phyloP scores from a whole-genome alignment of 305 asterid genomes.

The Euphrasia arctica region DNA sequence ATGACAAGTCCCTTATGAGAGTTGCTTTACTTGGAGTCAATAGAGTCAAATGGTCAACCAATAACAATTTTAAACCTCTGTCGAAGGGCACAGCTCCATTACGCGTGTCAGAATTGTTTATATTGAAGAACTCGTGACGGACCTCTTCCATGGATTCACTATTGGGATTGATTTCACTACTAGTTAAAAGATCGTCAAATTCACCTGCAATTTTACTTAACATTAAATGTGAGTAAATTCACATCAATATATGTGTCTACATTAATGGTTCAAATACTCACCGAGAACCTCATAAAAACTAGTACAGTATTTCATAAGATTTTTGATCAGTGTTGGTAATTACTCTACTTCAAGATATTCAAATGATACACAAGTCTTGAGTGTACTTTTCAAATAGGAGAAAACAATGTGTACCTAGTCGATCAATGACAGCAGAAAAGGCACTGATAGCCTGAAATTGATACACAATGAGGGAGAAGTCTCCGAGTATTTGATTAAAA shows the following conservation, averaged over 20 bases:
- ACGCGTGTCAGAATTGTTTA: constrained; percentile 25
- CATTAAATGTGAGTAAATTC: constrained; percentile 18
- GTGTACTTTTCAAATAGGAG: neutral
- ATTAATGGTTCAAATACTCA: neutral
- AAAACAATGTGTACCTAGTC: constrained; percentile 48
- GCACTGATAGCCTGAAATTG: constrained; percentile 87
- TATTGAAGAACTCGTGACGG: constrained; percentile 34
- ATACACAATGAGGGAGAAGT: constrained; percentile 70
- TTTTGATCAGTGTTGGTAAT: constrained; percentile 1
- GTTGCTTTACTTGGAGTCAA: constrained; percentile 64
- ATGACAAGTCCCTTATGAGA: constrained; percentile 61
- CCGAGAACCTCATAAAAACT: too few species aligned
- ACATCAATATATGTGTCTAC: constrained; percentile 1
- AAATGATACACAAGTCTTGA: constrained; percentile 5
- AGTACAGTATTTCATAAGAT: neutral
- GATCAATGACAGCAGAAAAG: constrained; percentile 80
- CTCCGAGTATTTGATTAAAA: constrained; percentile 70
- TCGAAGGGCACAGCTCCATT: constrained; percentile 47
- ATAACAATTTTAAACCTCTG: constrained; percentile 39
- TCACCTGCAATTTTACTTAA: constrained; percentile 51
- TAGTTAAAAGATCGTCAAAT: constrained; percentile 68
- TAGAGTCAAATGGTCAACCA: constrained; percentile 56
- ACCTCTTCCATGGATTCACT: constrained; percentile 43
- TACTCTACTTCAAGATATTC: constrained; percentile 17
- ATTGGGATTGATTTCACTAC: constrained; percentile 30